Conservation (phyloP, 2,329 filamentous ascomycete species). For the Colletotrichum melonis region DNA sequence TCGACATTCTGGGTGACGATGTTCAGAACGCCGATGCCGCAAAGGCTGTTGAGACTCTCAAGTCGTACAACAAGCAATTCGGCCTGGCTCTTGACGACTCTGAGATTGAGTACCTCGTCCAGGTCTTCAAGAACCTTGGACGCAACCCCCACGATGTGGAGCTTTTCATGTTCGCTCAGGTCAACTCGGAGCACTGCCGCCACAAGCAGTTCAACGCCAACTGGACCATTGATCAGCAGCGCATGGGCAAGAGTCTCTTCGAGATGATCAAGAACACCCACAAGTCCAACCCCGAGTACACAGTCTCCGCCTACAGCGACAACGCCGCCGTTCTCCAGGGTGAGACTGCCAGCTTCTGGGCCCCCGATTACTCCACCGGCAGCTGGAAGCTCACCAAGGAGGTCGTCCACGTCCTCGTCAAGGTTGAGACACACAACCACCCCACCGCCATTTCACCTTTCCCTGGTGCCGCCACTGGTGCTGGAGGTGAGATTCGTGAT, state of each 20-base stretch:
- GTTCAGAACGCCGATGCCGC: slow-evolving; percentile 50
- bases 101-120: slow-evolving; percentile 95
- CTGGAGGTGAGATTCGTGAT: slow-evolving; percentile 94
- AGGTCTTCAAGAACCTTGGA: slow-evolving; percentile 58
- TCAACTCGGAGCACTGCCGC: slow-evolving; percentile 94
- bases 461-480: slow-evolving; percentile 92
- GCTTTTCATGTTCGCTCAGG: slow-evolving; percentile 99
- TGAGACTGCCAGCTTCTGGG: slow-evolving; percentile 79
- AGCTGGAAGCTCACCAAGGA: slow-evolving; percentile 91
- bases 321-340: slow-evolving; percentile 94
- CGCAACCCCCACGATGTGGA: slow-evolving; percentile 87
- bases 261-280: slow-evolving; percentile 98
- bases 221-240: slow-evolving; percentile 91
- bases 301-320: slow-evolving; percentile 96
- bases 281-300: slow-evolving; percentile 80
- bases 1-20: slow-evolving; percentile 76
- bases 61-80: slow-evolving; percentile 84
- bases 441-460: slow-evolving; percentile 96
- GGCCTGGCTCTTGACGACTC: slow-evolving; percentile 88
- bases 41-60: slow-evolving; percentile 73
- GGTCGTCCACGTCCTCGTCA: slow-evolving; percentile 86
- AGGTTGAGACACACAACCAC: slow-evolving; percentile 98
- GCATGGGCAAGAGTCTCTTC: slow-evolving; percentile 85
- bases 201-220: slow-evolving; percentile 95
- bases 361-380: slow-evolving; percentile 85